Conservation (phyloP, 1,284 basidiomycete genomes). For the Apiotrichum veenhuisii region DNA sequence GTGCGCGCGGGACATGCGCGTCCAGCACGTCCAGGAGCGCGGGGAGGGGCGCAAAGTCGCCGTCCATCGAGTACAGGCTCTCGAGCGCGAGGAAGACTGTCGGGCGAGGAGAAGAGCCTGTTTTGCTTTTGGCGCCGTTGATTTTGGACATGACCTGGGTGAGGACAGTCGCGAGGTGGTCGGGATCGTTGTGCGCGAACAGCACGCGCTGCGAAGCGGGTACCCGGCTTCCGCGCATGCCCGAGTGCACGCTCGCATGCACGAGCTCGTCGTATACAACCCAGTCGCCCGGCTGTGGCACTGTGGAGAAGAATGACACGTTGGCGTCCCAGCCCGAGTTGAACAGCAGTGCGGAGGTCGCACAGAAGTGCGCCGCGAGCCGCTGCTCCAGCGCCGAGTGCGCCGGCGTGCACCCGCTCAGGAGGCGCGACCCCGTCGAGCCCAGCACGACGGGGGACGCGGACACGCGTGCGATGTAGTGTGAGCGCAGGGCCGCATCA, state of each 20-base stretch:
- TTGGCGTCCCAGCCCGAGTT: slow-evolving; percentile 96
- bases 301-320: slow-evolving; percentile 74
- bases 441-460: slow-evolving; percentile 66
- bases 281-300: slow-evolving; percentile 75
- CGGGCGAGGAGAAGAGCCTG: no score
- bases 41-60: slow-evolving; percentile 73
- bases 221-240: slow-evolving; percentile 68
- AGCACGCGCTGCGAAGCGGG: slow-evolving; percentile 45
- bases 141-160: neutral
- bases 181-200: slow-evolving; percentile 73
- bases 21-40: slow-evolving; percentile 58
- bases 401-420: slow-evolving; percentile 69
- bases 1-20: slow-evolving; percentile 44
- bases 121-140: neutral
- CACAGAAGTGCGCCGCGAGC: slow-evolving; percentile 62
- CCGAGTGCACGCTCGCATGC: slow-evolving; percentile 90
- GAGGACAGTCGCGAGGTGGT: slow-evolving; percentile 28
- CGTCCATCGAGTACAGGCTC: slow-evolving; percentile 92
- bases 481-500: slow-evolving; percentile 57
- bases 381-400: slow-evolving; percentile 69
- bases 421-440: slow-evolving; percentile 81
- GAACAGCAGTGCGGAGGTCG: slow-evolving; percentile 74
- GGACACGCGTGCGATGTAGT: slow-evolving; percentile 59
- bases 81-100: slow-evolving; percentile 67
- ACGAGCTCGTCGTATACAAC: slow-evolving; percentile 83